These are phyloP conservation scores for Lonicera japonica DNA, from an alignment of 129 eudicot species.

Conservation along the genomic window DNA sequence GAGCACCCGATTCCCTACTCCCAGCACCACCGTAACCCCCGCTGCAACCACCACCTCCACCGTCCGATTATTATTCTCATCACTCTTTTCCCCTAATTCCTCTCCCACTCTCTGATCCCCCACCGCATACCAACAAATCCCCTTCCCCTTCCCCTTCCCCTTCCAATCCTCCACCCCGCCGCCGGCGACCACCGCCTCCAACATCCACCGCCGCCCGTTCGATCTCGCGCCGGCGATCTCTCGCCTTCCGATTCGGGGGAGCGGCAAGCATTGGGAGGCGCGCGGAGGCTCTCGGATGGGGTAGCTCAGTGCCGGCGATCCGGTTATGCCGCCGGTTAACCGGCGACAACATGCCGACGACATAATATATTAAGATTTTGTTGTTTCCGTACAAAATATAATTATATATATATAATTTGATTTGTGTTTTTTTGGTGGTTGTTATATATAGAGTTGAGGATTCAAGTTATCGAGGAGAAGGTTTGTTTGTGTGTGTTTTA, in stretches of 20 bases:
- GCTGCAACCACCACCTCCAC: slow-evolving; percentile 63
- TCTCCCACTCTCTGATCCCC: slow-evolving; percentile 15
- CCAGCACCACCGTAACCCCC: slow-evolving; percentile 71
- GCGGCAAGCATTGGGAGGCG: background rate
- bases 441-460: too few relatives aligned
- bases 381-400: too few relatives aligned
- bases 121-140: slow-evolving; percentile 18
- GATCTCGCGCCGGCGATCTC: background rate
- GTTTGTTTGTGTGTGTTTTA: too few relatives aligned
- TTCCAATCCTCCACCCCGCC: background rate
- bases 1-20: slow-evolving; percentile 86
- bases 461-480: too few relatives aligned
- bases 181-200: slow-evolving; percentile 6
- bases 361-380: background rate
- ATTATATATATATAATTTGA: too few relatives aligned
- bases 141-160: background rate
- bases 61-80: slow-evolving; percentile 14
- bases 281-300: background rate
- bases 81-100: slow-evolving; percentile 12
- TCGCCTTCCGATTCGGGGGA: background rate
- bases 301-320: background rate
- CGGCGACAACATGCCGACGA: slow-evolving; percentile 17
- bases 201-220: background rate
- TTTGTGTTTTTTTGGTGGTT: too few relatives aligned
- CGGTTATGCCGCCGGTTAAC: slow-evolving; percentile 1